phyloP scores from a whole-genome alignment of 1,139 yeast species.

The Candida sp. region DNA sequence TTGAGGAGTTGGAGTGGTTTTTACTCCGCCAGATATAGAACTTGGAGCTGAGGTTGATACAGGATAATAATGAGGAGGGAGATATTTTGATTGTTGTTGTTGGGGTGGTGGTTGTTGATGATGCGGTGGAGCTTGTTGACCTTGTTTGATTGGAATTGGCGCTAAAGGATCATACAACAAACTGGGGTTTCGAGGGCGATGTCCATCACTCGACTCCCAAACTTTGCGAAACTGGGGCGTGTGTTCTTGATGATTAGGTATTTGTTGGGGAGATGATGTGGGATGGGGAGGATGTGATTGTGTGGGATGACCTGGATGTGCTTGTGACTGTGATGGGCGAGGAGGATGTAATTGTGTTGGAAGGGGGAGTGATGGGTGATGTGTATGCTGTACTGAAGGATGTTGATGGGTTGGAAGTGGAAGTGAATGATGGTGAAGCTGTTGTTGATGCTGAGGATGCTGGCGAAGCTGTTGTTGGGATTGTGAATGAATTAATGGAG shows the following conservation, averaged over 20 bases:
- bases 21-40: conserved; percentile 2
- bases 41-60: conserved; percentile 2
- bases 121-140: conserved; percentile 7
- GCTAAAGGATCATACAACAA: conserved; percentile 37
- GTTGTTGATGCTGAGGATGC: conserved; percentile 5
- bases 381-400: not conserved
- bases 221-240: conserved; percentile 28
- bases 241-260: conserved; percentile 2
- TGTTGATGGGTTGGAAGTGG: not conserved
- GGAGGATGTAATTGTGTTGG: conserved; percentile 2
- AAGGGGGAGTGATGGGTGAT: not conserved
- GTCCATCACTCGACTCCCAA: conserved; percentile 19
- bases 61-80: conserved; percentile 3
- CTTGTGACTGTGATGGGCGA: too few relatives aligned
- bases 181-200: conserved; percentile 32
- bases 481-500: conserved; percentile 6
- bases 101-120: not conserved
- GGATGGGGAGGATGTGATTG: conserved; percentile 4
- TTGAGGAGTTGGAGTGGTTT: conserved; percentile 3
- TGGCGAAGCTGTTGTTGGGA: conserved; percentile 5
- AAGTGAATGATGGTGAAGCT: conserved; percentile 3
- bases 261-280: conserved; percentile 3
- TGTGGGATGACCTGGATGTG: conserved; percentile 1
- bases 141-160: conserved; percentile 15
- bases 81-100: conserved; percentile 1